A percentile compares a stretch with the other conserved stretches of the same genome.
Conservation (phyloP, 1,139 yeast species). For the Scheffersomyces illinoinensis region DNA sequence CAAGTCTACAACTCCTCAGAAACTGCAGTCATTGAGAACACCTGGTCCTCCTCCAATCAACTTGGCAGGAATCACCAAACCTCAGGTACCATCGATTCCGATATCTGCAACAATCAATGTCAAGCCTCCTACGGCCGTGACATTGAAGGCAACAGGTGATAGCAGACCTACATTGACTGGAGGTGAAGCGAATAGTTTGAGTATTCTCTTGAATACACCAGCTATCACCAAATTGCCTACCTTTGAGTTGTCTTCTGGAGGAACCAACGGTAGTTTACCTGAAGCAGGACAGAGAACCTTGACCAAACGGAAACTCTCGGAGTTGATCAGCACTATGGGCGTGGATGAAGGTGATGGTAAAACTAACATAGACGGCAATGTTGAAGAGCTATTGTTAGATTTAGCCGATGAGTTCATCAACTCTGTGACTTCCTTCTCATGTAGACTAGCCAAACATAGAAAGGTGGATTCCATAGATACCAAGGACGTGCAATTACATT, state of each 20-base stretch:
- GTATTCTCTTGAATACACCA: conserved; percentile 70
- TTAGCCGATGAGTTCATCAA: conserved; percentile 94
- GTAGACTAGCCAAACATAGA: conserved; percentile 91
- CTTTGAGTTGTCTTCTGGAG: conserved; percentile 60
- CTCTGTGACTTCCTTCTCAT: conserved; percentile 88
- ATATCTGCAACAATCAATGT: conserved; percentile 70
- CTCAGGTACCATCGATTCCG: conserved; percentile 71
- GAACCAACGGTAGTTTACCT: conserved; percentile 29
- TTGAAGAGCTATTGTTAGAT: conserved; percentile 85
- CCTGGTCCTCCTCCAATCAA: conserved; percentile 22
- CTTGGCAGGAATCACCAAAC: conserved; percentile 55
- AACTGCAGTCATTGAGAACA: conserved; percentile 9
- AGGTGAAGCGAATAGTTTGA: conserved; percentile 70
- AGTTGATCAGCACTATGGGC: conserved; percentile 79
- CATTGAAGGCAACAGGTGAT: conserved; percentile 49
- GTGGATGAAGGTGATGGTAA: conserved; percentile 87
- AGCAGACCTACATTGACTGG: conserved; percentile 82
- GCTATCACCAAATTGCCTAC: conserved; percentile 75
- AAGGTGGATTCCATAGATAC: conserved; percentile 87
- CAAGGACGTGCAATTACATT: conserved; percentile 85
- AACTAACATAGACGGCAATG: conserved; percentile 93
- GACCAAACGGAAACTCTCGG: conserved; percentile 85
- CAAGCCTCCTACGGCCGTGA: conserved; percentile 61
- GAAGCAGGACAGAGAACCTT: conserved; percentile 74
- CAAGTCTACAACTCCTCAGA: not conserved